Conservation (phyloP, 352 stramenopile species). For the Pythium aphanidermatum region DNA sequence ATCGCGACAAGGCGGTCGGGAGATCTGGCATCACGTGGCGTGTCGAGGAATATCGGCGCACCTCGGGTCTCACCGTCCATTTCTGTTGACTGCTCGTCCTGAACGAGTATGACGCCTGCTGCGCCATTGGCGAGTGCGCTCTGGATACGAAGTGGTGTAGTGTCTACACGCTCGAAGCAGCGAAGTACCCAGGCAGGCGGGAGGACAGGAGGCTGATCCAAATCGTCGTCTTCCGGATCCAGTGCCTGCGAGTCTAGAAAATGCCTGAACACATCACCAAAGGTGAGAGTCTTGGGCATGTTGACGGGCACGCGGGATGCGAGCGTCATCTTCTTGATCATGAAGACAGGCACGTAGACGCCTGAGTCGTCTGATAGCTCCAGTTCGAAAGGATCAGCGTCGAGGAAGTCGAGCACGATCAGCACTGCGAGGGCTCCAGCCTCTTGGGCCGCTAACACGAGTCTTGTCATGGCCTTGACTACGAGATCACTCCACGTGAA, state of each 20-base stretch:
- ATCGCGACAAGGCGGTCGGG: slow-evolving; percentile 23
- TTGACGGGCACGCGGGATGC: neutral
- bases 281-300: neutral
- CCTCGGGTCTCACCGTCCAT: slow-evolving; percentile 16
- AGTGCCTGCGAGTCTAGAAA: slow-evolving; percentile 8
- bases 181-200: slow-evolving; percentile 25
- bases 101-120: slow-evolving; percentile 39
- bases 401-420: slow-evolving; percentile 54
- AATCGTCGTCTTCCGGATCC: slow-evolving; percentile 11
- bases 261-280: slow-evolving; percentile 24
- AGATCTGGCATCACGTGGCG: neutral
- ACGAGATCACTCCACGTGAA: slow-evolving; percentile 29
- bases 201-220: neutral
- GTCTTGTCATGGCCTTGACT: slow-evolving; percentile 36
- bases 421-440: slow-evolving; percentile 47
- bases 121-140: slow-evolving; percentile 43
- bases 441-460: slow-evolving; percentile 56
- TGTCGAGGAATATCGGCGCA: slow-evolving; percentile 4
- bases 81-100: slow-evolving; percentile 22
- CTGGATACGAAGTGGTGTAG: slow-evolving; percentile 22
- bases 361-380: slow-evolving; percentile 38
- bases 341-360: slow-evolving; percentile 69
- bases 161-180: slow-evolving; percentile 49
- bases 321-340: slow-evolving; percentile 26
- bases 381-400: slow-evolving; percentile 50